Evolutionary conservation across 208 protist species (phyloP).

Genomic region (Crithidia sp.): DNA sequence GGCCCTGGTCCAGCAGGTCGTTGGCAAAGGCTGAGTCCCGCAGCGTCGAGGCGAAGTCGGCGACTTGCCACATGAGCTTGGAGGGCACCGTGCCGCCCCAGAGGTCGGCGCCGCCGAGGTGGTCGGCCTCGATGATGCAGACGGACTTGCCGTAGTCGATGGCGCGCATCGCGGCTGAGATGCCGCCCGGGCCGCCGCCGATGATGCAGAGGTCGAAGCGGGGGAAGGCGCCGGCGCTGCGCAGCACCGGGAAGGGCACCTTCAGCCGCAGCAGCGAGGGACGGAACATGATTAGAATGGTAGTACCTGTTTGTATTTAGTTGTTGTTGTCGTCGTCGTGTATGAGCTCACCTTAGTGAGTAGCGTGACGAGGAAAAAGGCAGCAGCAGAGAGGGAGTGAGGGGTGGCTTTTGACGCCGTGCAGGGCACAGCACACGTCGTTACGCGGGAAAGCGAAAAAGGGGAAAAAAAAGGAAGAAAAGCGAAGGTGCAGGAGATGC

Average conservation of each 20-base stretch:
- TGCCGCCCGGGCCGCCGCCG: slow-evolving; percentile 66
- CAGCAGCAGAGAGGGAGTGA: background rate
- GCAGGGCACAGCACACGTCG: slow-evolving; percentile 1
- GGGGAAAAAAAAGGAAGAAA: background rate
- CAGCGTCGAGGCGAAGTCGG: slow-evolving; percentile 47
- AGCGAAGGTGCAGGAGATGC: slow-evolving; percentile 1
- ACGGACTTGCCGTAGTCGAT: slow-evolving; percentile 60
- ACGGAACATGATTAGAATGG: slow-evolving; percentile 30
- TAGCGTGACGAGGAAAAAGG: background rate
- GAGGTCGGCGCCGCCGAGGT: slow-evolving; percentile 63
- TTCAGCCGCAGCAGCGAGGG: slow-evolving; percentile 7
- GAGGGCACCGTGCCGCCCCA: slow-evolving; percentile 79
- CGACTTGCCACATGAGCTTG: slow-evolving; percentile 75
- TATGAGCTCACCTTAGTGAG: background rate
- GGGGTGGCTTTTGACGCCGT: background rate
- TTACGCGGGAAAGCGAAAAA: slow-evolving; percentile 19
- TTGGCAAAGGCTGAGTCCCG: slow-evolving; percentile 25
- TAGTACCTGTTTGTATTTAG: background rate
- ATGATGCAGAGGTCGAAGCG: slow-evolving; percentile 79
- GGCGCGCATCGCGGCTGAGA: slow-evolving; percentile 62
- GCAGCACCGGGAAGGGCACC: slow-evolving; percentile 50
- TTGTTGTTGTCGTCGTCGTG: background rate
- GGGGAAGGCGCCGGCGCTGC: slow-evolving; percentile 47
- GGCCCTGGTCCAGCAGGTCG: slow-evolving; percentile 42
- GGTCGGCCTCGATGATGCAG: slow-evolving; percentile 62